Evolutionary conservation across 495 filamentous ascomycete genomes (phyloP).

Genomic region (Penicillium antarcticum): DNA sequence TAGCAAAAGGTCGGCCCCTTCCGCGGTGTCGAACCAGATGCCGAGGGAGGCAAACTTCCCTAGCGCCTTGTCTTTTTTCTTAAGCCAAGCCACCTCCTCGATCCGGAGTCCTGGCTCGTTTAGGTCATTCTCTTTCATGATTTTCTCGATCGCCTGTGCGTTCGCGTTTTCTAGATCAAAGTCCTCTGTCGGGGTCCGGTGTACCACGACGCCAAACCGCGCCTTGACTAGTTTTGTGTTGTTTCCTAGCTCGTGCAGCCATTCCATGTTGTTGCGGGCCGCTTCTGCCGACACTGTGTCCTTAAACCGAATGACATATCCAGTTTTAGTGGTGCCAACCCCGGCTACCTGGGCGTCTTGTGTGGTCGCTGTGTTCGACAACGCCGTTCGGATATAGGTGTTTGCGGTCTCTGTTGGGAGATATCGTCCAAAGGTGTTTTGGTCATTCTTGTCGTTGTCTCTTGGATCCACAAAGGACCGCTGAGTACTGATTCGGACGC

Average conservation of each 20-base stretch:
- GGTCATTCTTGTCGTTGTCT: slow-evolving; percentile 10
- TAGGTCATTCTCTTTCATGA: slow-evolving; percentile 23
- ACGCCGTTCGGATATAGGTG: slow-evolving; percentile 12
- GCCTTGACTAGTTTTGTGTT: slow-evolving; percentile 21
- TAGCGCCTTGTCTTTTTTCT: slow-evolving; percentile 16
- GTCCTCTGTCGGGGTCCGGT: slow-evolving; percentile 23
- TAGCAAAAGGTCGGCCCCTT: slow-evolving; percentile 21
- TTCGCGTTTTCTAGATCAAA: slow-evolving; percentile 13
- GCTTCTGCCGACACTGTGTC: slow-evolving; percentile 13
- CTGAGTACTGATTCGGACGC: slow-evolving; percentile 13
- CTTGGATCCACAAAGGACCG: slow-evolving; percentile 16
- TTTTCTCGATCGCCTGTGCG: slow-evolving; percentile 15
- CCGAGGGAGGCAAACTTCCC: slow-evolving; percentile 16
- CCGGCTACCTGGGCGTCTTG: slow-evolving; percentile 16
- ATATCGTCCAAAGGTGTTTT: slow-evolving; percentile 16
- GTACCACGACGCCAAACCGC: slow-evolving; percentile 17
- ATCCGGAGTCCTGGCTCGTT: slow-evolving; percentile 14
- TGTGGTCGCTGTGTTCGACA: slow-evolving; percentile 5
- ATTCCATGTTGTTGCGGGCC: slow-evolving; percentile 5
- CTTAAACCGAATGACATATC: slow-evolving; percentile 23
- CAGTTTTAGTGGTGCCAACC: slow-evolving; percentile 17
- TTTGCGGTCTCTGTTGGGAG: slow-evolving; percentile 13
- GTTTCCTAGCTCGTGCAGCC: slow-evolving; percentile 16
- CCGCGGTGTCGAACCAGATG: slow-evolving; percentile 22
- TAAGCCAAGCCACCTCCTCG: slow-evolving; percentile 23